Conservation (phyloP, 257 asterid genomes). For the Lycium ferocissimum region DNA sequence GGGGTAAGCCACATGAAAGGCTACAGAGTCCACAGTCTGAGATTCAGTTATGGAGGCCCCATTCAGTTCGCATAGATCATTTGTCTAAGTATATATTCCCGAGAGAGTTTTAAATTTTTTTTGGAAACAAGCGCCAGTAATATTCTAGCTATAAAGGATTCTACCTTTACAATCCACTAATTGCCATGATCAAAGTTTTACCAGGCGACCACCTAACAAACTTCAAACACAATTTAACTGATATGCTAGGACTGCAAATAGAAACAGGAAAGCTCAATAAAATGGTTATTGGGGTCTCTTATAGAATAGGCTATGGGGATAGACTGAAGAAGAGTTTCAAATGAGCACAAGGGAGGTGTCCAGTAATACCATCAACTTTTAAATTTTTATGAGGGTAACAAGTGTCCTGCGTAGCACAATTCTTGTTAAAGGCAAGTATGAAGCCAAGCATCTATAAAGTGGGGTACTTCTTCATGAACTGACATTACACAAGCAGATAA, state of each 20-base stretch:
- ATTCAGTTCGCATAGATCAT: neutral
- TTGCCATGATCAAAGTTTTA: neutral
- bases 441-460: constrained; percentile 9
- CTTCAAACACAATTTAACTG: constrained; percentile 2
- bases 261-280: neutral
- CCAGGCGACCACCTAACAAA: constrained; percentile 13
- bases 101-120: neutral
- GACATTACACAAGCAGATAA: neutral
- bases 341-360: neutral
- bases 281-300: constrained; percentile 7
- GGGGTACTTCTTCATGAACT: neutral
- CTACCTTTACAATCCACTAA: neutral
- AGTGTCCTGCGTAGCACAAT: neutral
- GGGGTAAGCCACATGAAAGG: neutral
- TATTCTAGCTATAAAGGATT: constrained; percentile 2
- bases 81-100: neutral
- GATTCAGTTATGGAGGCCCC: constrained; percentile 4
- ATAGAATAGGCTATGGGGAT: neutral
- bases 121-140: neutral
- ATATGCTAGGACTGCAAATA: neutral
- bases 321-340: neutral
- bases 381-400: neutral
- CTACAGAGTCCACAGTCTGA: neutral
- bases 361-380: neutral
- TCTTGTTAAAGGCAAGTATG: neutral